These are phyloP conservation scores for Acanthamoeba healyi DNA, from an alignment of 208 protist genomes.

Conservation along the genomic window DNA sequence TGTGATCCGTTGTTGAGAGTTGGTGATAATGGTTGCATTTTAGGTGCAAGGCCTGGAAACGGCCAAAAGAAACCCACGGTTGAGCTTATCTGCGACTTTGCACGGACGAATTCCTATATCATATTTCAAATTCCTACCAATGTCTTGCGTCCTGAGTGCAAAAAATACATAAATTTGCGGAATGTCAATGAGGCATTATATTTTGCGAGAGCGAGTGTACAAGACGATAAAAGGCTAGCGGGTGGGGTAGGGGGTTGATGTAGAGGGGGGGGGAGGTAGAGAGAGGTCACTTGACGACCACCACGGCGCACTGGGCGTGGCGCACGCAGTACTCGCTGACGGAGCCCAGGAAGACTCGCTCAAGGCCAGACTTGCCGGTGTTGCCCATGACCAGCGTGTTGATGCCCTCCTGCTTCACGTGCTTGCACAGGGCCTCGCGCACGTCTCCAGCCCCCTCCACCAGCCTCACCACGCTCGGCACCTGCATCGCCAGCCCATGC, in stretches of 20 bases:
- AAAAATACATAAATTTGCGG: too few species aligned
- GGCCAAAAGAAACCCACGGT: too few species aligned
- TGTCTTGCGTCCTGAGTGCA: too few species aligned
- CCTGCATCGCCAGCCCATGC: background rate
- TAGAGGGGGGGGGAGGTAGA: background rate
- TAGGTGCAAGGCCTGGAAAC: too few species aligned
- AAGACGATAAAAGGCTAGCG: background rate
- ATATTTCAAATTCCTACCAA: too few species aligned
- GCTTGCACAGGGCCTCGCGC: constrained; percentile 59
- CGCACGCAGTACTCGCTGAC: constrained; percentile 62
- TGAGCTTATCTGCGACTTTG: too few species aligned
- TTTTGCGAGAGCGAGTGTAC: background rate
- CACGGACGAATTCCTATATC: too few species aligned
- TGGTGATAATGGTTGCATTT: too few species aligned
- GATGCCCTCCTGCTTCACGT: constrained; percentile 57
- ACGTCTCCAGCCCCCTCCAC: constrained; percentile 56
- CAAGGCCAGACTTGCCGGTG: constrained; percentile 31
- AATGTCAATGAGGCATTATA: too few species aligned
- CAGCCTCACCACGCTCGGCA: constrained; percentile 35
- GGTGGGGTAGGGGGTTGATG: background rate
- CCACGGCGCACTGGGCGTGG: constrained; percentile 47
- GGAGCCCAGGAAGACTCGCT: constrained; percentile 44
- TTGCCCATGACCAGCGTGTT: constrained; percentile 67
- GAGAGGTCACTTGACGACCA: constrained; percentile 33
- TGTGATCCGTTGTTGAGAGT: too few species aligned